phyloP scores from a whole-genome alignment of 495 filamentous ascomycete species.

The Tuber borchii region DNA sequence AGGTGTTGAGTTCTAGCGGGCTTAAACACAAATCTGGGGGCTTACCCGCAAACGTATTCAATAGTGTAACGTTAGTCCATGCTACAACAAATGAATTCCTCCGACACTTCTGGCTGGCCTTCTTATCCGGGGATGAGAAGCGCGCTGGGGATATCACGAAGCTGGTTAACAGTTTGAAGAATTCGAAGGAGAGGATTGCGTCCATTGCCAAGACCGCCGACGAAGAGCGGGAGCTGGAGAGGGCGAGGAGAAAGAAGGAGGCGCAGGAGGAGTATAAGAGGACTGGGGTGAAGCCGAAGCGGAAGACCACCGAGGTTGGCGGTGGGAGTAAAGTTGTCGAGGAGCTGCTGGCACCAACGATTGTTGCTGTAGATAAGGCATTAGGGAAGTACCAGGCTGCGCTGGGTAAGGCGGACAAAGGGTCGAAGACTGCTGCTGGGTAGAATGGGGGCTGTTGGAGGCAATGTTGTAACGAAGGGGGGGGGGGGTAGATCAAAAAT shows the following conservation, averaged over 20 bases:
- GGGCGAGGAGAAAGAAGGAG: conserved; percentile 58
- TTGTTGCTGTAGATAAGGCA: conserved; percentile 60
- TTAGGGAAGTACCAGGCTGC: conserved; percentile 30
- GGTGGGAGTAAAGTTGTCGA: conserved; percentile 73
- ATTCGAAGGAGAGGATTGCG: conserved; percentile 70
- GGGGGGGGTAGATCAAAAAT: no score
- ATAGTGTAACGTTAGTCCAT: conserved; percentile 74
- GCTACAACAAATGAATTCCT: conserved; percentile 90
- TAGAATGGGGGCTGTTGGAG: background rate
- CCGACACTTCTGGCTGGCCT: conserved; percentile 90
- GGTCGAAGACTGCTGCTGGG: conserved; percentile 1
- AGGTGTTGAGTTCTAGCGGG: conserved; percentile 47
- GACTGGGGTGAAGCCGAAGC: conserved; percentile 62
- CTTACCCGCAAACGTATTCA: conserved; percentile 59
- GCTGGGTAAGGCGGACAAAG: conserved; percentile 32
- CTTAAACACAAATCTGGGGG: conserved; percentile 45
- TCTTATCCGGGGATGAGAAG: conserved; percentile 72
- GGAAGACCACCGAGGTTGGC: conserved; percentile 57
- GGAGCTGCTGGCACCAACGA: conserved; percentile 64
- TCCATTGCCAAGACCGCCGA: conserved; percentile 77
- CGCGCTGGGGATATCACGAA: conserved; percentile 68
- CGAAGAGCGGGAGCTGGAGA: conserved; percentile 55
- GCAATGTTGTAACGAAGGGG: no score
- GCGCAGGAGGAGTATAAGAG: conserved; percentile 59
- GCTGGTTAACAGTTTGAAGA: conserved; percentile 67